phyloP scores from a whole-genome alignment of 257 asterid species.

The Ajuga chamaepitys region DNA sequence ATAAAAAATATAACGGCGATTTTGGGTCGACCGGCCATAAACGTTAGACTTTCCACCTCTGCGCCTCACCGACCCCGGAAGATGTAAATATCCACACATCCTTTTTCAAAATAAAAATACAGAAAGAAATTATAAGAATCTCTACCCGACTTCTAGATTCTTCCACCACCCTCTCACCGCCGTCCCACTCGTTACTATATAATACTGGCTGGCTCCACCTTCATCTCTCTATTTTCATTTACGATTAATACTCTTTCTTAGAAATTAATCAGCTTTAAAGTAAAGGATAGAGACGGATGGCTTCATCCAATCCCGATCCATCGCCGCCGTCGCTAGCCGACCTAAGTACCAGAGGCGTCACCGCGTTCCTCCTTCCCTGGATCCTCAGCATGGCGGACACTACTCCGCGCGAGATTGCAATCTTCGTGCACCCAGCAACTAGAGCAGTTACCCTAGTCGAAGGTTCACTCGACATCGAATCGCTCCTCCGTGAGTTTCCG shows the following conservation, averaged over 20 bases:
- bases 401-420: conserved; percentile 27
- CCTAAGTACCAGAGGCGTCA: conserved; percentile 30
- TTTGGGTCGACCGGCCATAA: too few species aligned
- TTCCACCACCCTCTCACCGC: background rate
- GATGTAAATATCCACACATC: too few species aligned
- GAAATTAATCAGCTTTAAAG: too few species aligned
- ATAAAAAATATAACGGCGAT: too few species aligned
- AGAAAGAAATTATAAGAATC: too few species aligned
- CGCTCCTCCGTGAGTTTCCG: conserved; percentile 17
- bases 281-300: background rate
- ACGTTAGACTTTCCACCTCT: too few species aligned
- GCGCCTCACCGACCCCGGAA: too few species aligned
- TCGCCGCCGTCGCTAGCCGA: conserved; percentile 47
- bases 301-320: conserved; percentile 20
- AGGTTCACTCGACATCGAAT: conserved; percentile 28
- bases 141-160: too few species aligned
- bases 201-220: background rate
- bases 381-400: conserved; percentile 27
- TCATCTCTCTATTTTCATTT: too few species aligned
- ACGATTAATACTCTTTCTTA: too few species aligned
- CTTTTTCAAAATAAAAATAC: too few species aligned
- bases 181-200: background rate
- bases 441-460: conserved; percentile 37
- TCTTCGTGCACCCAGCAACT: conserved; percentile 34
- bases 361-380: conserved; percentile 43